Percentiles rank a stretch among this genome's conserved stretches.
These are phyloP conservation scores for Cantharellus cinnabarinus DNA, from an alignment of 768 basidiomycete genomes.

Conservation along the genomic window DNA sequence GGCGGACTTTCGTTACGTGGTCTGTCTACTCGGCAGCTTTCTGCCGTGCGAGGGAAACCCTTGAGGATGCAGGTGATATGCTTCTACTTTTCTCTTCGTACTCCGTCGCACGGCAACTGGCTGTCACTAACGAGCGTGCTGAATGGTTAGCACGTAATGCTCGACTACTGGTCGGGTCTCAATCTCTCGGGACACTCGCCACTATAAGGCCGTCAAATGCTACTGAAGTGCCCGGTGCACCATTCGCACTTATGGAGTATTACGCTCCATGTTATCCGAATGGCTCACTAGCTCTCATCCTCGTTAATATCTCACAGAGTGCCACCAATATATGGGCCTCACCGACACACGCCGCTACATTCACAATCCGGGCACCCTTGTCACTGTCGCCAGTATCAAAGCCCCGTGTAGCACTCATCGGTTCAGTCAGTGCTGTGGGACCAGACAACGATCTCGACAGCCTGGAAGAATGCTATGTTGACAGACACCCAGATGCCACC, in stretches of 20 bases:
- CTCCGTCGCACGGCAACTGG: not conserved
- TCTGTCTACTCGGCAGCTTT: no score
- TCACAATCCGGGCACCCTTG: constrained; percentile 22
- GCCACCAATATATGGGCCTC: constrained; percentile 28
- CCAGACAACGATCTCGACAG: constrained; percentile 5
- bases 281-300: constrained; percentile 31
- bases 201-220: constrained; percentile 26
- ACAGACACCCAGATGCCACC: constrained; percentile 28
- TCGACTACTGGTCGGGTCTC: constrained; percentile 21
- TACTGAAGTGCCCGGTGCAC: constrained; percentile 20
- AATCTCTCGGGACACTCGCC: constrained; percentile 29
- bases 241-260: constrained; percentile 34
- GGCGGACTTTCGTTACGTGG: no score
- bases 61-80: constrained; percentile 28
- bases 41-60: constrained; percentile 19
- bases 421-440: constrained; percentile 27
- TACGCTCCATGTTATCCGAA: constrained; percentile 28
- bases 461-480: constrained; percentile 23
- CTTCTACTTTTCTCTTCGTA: not conserved
- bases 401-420: constrained; percentile 30
- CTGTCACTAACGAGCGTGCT: no score
- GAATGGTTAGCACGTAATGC: constrained; percentile 23
- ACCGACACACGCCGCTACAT: constrained; percentile 22
- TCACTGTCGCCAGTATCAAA: constrained; percentile 22
- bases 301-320: constrained; percentile 35